Conservation (phyloP, 2,329 filamentous ascomycete species). For the Hymenoscyphus linearis region DNA sequence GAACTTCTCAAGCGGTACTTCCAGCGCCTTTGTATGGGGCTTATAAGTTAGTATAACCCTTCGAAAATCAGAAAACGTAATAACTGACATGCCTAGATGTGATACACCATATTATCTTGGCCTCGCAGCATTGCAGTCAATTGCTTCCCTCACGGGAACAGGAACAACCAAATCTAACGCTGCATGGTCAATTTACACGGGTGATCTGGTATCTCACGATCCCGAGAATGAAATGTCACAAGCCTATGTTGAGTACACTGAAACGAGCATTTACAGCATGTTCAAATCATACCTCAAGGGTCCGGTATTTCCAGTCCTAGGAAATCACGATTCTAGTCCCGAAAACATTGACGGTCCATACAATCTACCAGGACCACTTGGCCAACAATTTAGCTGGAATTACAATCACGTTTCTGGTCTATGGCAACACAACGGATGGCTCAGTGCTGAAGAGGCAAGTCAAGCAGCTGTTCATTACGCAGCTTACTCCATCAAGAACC, state of each 20-base stretch:
- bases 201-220: slow-evolving; percentile 52
- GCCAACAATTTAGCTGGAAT: slow-evolving; percentile 53
- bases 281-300: slow-evolving; percentile 51
- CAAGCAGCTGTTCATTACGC: slow-evolving; percentile 49
- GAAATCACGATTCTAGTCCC: slow-evolving; percentile 53
- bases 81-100: slow-evolving; percentile 32
- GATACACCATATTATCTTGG: slow-evolving; percentile 55
- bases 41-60: slow-evolving; percentile 34
- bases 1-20: slow-evolving; percentile 35
- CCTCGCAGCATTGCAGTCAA: slow-evolving; percentile 47
- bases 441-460: slow-evolving; percentile 39
- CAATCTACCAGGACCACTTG: slow-evolving; percentile 45
- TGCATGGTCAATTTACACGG: slow-evolving; percentile 52
- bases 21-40: slow-evolving; percentile 50
- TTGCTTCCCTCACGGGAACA: slow-evolving; percentile 51
- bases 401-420: slow-evolving; percentile 50
- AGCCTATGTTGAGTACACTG: slow-evolving; percentile 48
- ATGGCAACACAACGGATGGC: slow-evolving; percentile 53
- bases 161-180: slow-evolving; percentile 38
- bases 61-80: too few relatives aligned
- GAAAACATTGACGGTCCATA: slow-evolving; percentile 48
- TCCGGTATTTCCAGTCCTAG: slow-evolving; percentile 50
- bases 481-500: slow-evolving; percentile 49
- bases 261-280: slow-evolving; percentile 48
- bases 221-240: slow-evolving; percentile 45